Evolutionary conservation across 768 basidiomycete genomes (phyloP).

Genomic region (Mrakia frigida): DNA sequence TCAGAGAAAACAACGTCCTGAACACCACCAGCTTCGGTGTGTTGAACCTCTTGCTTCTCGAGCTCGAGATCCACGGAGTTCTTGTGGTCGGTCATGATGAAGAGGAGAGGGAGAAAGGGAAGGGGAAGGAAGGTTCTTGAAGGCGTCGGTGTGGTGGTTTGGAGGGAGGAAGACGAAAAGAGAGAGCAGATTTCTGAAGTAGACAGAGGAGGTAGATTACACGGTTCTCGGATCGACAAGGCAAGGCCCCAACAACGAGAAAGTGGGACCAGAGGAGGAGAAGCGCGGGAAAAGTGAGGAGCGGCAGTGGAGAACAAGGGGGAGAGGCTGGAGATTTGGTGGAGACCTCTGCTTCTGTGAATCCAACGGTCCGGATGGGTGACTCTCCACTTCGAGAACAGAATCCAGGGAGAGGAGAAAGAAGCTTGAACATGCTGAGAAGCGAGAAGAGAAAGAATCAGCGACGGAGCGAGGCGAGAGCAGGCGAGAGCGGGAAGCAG

Average conservation of each 20-base stretch:
- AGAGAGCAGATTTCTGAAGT: not conserved
- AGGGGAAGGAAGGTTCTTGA: not conserved
- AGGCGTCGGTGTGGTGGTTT: not conserved
- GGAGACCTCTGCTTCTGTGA: not conserved
- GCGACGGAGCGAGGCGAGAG: no score
- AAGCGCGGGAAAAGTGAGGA: not conserved
- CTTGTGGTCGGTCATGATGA: not conserved
- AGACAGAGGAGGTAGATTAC: no score
- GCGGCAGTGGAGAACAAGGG: constrained; percentile 4
- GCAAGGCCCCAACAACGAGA: not conserved
- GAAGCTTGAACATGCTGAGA: no score
- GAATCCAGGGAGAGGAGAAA: no score
- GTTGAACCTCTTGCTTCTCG: not conserved
- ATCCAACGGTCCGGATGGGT: not conserved
- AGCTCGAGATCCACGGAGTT: not conserved
- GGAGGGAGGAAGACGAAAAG: not conserved
- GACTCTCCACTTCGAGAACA: not conserved
- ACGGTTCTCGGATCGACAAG: no score
- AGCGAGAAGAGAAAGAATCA: no score
- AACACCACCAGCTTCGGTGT: not conserved
- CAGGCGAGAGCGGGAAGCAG: no score
- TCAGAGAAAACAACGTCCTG: not conserved
- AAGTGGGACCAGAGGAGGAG: not conserved
- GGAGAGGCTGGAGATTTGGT: not conserved
- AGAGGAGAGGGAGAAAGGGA: not conserved